phyloP scores from a whole-genome alignment of 2,329 filamentous ascomycete genomes.

The Lojkania enalia region DNA sequence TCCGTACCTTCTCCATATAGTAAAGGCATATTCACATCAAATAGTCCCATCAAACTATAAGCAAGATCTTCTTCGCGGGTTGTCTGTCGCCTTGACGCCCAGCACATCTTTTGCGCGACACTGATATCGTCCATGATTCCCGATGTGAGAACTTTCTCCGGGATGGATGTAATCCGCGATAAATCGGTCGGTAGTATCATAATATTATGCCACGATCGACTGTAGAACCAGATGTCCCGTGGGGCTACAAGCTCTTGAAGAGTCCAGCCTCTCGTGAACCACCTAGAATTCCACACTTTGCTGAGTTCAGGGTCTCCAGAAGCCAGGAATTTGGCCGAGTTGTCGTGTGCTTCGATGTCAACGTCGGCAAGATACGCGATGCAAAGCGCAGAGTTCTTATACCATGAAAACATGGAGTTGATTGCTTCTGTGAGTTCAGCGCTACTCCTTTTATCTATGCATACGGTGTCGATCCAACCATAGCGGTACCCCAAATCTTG shows the following conservation, averaged over 20 bases:
- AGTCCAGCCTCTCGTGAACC: constrained; percentile 11
- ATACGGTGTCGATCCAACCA: neutral
- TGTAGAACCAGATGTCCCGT: neutral
- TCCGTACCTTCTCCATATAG: constrained; percentile 10
- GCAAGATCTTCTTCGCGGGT: constrained; percentile 14
- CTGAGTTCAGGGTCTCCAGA: neutral
- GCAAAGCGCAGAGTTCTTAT: constrained; percentile 8
- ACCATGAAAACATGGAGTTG: constrained; percentile 2
- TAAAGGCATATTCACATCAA: constrained; percentile 12
- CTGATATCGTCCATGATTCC: neutral
- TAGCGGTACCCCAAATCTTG: neutral
- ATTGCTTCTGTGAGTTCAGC: constrained; percentile 1
- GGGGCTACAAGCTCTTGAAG: constrained; percentile 50
- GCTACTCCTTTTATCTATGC: constrained; percentile 1
- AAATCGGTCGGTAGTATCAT: neutral
- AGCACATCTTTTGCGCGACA: constrained; percentile 10
- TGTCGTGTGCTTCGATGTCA: neutral
- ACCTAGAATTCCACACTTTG: constrained; percentile 1
- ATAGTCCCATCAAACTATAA: constrained; percentile 16
- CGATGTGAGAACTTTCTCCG: neutral
- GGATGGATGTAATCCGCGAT: constrained; percentile 3
- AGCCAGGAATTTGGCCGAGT: neutral
- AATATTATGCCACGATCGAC: neutral
- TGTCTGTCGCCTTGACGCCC: constrained; percentile 14
- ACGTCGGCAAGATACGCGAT: constrained; percentile 14